phyloP scores from a whole-genome alignment of 371 early-diverging fungal genomes.

The Mortierella sp. region DNA sequence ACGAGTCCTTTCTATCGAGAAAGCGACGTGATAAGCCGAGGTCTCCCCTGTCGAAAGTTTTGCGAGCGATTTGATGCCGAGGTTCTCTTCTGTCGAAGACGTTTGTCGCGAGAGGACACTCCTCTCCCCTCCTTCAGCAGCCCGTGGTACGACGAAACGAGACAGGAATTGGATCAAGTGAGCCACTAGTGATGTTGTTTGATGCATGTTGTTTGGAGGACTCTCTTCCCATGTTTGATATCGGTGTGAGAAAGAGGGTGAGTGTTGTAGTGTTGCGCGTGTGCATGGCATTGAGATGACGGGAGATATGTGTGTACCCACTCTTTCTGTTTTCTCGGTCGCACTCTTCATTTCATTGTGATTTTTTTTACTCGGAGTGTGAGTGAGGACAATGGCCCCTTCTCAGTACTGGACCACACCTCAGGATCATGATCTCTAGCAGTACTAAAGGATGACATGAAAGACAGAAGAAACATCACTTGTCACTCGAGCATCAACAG shows the following conservation, averaged over 20 bases:
- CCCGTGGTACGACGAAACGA: too few species aligned
- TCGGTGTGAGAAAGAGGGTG: slow-evolving; percentile 17
- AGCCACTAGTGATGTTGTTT: slow-evolving; percentile 51
- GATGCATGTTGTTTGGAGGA: slow-evolving; percentile 21
- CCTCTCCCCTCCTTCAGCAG: too few species aligned
- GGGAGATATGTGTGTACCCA: slow-evolving; percentile 6
- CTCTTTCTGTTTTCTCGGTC: not conserved
- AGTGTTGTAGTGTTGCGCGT: slow-evolving; percentile 10
- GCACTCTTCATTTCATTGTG: not conserved
- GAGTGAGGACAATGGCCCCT: slow-evolving; percentile 12
- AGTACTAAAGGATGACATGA: not conserved
- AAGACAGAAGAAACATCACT: slow-evolving; percentile 13
- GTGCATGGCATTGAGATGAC: slow-evolving; percentile 11
- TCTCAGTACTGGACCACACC: slow-evolving; percentile 4
- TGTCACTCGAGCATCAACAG: slow-evolving; percentile 23
- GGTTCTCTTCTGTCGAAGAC: slow-evolving; percentile 9
- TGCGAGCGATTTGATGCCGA: too few species aligned
- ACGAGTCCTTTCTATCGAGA: too few species aligned
- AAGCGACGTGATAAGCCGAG: too few species aligned
- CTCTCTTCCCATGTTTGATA: slow-evolving; percentile 23
- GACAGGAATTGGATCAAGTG: slow-evolving; percentile 50
- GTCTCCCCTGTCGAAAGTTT: too few species aligned
- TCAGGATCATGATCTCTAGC: slow-evolving; percentile 12
- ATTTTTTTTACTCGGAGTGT: slow-evolving; percentile 11
- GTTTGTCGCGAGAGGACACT: too few species aligned